A percentile compares a stretch with the other conserved stretches of the same genome.
These are phyloP conservation scores for Pseudognaphalium luteoalbum DNA, from an alignment of 129 eudicot genomes.

Conservation along the genomic window DNA sequence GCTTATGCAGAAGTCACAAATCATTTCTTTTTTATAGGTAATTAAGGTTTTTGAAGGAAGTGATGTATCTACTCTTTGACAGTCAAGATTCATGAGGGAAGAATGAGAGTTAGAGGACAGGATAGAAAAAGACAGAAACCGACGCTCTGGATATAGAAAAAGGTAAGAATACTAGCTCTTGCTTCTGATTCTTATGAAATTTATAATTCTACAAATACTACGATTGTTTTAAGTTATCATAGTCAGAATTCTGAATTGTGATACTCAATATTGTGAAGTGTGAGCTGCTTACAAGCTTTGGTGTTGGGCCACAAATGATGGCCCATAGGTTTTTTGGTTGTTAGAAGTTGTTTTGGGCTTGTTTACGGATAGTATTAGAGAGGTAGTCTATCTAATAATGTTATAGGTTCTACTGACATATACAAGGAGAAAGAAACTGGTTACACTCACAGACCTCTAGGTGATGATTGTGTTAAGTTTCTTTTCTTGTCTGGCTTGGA, in stretches of 20 bases:
- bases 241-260: not conserved
- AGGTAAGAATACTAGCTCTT: constrained; percentile 13
- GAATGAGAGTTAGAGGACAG: constrained; percentile 7
- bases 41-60: constrained; percentile 9
- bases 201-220: not conserved
- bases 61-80: not conserved
- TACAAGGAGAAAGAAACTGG: too few species aligned
- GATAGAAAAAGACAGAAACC: not conserved
- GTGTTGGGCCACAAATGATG: not conserved
- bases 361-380: not conserved
- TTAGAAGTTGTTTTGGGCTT: not conserved
- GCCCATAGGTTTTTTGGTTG: not conserved
- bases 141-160: not conserved
- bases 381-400: not conserved
- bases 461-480: not conserved
- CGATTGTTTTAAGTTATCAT: constrained; percentile 1
- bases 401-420: constrained; percentile 1
- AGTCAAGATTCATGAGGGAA: constrained; percentile 9
- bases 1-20: constrained; percentile 15
- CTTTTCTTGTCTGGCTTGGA: not conserved
- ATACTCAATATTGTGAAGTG: not conserved
- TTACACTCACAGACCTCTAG: not conserved
- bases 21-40: constrained; percentile 14
- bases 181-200: not conserved
- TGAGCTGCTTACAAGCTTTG: constrained; percentile 8